Percentiles rank a stretch among this genome's conserved stretches.
Conservation (phyloP, 345 rosid species). For the Odontarrhena argentea region DNA sequence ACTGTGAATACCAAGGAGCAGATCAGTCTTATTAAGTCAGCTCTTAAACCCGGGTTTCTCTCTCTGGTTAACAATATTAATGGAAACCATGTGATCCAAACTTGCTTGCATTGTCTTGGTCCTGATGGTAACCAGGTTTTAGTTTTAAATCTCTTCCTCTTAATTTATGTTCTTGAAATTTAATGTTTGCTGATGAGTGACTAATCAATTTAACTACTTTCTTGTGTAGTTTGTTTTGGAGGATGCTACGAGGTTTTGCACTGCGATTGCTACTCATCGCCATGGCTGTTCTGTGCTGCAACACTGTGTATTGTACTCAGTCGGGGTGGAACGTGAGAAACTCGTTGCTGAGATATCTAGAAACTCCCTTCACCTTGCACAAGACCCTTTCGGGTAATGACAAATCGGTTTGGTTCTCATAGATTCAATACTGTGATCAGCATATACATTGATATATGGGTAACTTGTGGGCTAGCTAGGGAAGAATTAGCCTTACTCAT, state of each 20-base stretch:
- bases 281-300: constrained; percentile 75
- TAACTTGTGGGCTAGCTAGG: neutral
- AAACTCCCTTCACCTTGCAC: constrained; percentile 59
- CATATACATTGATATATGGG: neutral
- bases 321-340: constrained; percentile 50
- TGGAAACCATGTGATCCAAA: constrained; percentile 74
- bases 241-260: constrained; percentile 58
- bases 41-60: constrained; percentile 64
- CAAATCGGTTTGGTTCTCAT: neutral
- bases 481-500: neutral
- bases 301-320: constrained; percentile 55
- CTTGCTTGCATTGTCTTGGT: constrained; percentile 62
- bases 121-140: constrained; percentile 64
- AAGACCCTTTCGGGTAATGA: constrained; percentile 72
- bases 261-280: constrained; percentile 61
- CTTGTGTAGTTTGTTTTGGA: constrained; percentile 55
- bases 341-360: constrained; percentile 53
- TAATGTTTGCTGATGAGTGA: neutral
- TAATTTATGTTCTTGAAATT: neutral
- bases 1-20: constrained; percentile 63
- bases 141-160: constrained; percentile 5
- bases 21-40: constrained; percentile 47
- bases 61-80: constrained; percentile 63
- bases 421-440: neutral
- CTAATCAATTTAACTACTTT: too few relatives aligned